phyloP scores from a whole-genome alignment of 2,329 filamentous ascomycete species.

The Trichocomaceae sp. region DNA sequence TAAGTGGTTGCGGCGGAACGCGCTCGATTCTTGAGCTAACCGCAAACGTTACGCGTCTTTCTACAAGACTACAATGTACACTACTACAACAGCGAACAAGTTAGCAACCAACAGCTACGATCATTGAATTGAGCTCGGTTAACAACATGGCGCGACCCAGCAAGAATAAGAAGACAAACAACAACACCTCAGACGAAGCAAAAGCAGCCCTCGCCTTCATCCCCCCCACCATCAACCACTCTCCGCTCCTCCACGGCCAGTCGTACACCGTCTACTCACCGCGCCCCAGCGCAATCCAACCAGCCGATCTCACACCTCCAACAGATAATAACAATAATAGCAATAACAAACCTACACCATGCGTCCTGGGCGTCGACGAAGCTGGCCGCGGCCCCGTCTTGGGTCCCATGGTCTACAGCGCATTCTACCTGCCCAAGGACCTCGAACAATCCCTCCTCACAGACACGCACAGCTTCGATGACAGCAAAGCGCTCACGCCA shows the following conservation, averaged over 20 bases:
- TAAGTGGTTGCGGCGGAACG: constrained; percentile 9
- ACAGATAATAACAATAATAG: constrained; percentile 26
- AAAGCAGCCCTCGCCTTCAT: constrained; percentile 45
- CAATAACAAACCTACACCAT: constrained; percentile 51
- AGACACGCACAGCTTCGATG: constrained; percentile 77
- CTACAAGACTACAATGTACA: too few species aligned
- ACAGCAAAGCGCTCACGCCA: constrained; percentile 85
- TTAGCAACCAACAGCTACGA: too few species aligned
- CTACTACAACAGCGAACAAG: too few species aligned
- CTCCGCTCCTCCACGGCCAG: constrained; percentile 54
- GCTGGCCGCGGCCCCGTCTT: constrained; percentile 91
- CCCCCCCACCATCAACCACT: constrained; percentile 60
- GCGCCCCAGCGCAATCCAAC: constrained; percentile 43
- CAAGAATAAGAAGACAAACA: background rate
- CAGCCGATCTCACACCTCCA: constrained; percentile 43
- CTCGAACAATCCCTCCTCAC: constrained; percentile 67
- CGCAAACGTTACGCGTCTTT: background rate
- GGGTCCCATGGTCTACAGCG: constrained; percentile 62
- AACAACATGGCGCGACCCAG: constrained; percentile 6
- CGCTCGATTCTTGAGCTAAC: background rate
- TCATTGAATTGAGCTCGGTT: too few species aligned
- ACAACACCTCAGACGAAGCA: constrained; percentile 22
- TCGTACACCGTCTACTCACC: constrained; percentile 68
- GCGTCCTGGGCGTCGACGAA: constrained; percentile 85
- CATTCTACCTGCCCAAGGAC: constrained; percentile 65